A percentile compares a stretch with the other conserved stretches of the same genome.
Conservation (phyloP, 441 rosid species). For the California macrophylla region DNA sequence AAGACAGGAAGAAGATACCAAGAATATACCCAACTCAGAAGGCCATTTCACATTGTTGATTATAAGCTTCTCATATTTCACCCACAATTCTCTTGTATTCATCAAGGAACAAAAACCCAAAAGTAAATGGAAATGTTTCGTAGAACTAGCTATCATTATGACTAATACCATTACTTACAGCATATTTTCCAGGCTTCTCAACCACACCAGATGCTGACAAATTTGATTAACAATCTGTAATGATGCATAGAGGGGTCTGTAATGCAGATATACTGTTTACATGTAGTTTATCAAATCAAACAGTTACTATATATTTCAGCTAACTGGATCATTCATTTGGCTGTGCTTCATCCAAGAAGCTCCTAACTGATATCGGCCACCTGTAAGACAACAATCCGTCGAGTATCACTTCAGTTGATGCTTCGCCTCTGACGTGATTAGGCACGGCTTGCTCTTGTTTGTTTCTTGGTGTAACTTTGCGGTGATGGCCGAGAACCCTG, state of each 20-base stretch:
- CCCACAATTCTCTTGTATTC: neutral
- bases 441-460: constrained; percentile 13
- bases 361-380: constrained; percentile 30
- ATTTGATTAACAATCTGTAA: neutral
- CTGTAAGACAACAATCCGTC: constrained; percentile 24
- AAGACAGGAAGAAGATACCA: too few species aligned
- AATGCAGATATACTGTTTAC: too few species aligned
- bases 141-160: neutral
- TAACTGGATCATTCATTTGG: neutral
- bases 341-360: constrained; percentile 22
- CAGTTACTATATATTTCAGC: neutral
- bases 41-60: neutral
- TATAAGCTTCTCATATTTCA: neutral
- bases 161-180: neutral
- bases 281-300: neutral
- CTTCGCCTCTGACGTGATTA: neutral
- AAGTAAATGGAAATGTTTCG: neutral
- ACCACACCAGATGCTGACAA: neutral
- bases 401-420: constrained; percentile 18
- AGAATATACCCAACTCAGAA: neutral
- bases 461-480: constrained; percentile 11
- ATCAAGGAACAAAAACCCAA: neutral
- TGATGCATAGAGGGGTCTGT: neutral
- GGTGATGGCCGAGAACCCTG: neutral
- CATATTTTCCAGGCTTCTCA: neutral